A percentile compares a stretch with the other conserved stretches of the same genome.
phyloP scores from a whole-genome alignment of 768 basidiomycete genomes.

The Gymnopilus junonius region DNA sequence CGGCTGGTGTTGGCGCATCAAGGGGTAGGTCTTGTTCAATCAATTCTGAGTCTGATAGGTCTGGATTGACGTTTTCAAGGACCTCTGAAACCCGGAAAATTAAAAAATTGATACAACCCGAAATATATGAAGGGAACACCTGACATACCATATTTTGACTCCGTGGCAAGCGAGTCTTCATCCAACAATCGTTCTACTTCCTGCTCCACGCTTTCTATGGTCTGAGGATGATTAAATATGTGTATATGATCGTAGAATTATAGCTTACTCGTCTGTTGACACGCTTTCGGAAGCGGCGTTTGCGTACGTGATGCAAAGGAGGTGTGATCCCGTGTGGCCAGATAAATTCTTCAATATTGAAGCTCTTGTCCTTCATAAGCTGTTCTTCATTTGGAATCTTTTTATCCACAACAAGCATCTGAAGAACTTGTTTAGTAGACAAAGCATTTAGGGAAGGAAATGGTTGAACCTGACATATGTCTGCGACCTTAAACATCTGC shows the following conservation, averaged over 20 bases:
- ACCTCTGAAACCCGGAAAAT: conserved; percentile 54
- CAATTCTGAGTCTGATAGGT: conserved; percentile 88
- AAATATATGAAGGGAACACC: neutral
- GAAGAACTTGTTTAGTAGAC: conserved; percentile 17
- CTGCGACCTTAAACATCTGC: conserved; percentile 98
- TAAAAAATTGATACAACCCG: neutral
- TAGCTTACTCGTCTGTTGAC: conserved; percentile 75
- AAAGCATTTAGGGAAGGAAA: conserved; percentile 10
- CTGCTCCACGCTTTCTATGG: conserved; percentile 93
- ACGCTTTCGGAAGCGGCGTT: conserved; percentile 90
- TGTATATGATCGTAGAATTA: neutral
- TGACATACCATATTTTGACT: conserved; percentile 75
- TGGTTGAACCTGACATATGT: conserved; percentile 87
- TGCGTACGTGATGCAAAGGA: conserved; percentile 87
- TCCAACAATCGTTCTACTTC: conserved; percentile 88
- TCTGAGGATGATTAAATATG: conserved; percentile 45
- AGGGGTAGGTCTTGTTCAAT: conserved; percentile 70
- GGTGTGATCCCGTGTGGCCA: conserved; percentile 98
- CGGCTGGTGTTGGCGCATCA: conserved; percentile 72
- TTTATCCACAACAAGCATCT: conserved; percentile 94
- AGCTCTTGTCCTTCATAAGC: conserved; percentile 61
- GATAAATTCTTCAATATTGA: conserved; percentile 94
- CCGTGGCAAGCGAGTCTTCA: conserved; percentile 73
- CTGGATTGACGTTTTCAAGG: conserved; percentile 89
- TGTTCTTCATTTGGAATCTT: conserved; percentile 74